phyloP scores from a whole-genome alignment of 495 filamentous ascomycete genomes.

The Annulohypoxylon stygium region DNA sequence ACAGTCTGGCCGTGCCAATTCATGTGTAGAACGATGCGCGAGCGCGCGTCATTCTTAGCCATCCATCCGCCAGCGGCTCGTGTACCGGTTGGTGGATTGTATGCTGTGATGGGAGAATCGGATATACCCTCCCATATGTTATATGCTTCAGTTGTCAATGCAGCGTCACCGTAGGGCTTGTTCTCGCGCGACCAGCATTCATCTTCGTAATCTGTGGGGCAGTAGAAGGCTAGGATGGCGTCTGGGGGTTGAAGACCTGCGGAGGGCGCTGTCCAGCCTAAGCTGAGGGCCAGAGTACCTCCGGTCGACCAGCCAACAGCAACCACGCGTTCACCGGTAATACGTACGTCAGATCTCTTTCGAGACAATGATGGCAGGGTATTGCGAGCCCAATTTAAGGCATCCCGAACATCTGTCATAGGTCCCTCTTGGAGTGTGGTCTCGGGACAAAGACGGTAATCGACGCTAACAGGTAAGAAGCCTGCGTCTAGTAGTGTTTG shows the following conservation, averaged over 20 bases:
- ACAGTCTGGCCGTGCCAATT: slow-evolving; percentile 61
- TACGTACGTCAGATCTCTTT: slow-evolving; percentile 43
- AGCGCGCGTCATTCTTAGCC: slow-evolving; percentile 48
- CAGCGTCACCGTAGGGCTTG: slow-evolving; percentile 27
- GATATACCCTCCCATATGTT: slow-evolving; percentile 37
- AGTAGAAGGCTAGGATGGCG: slow-evolving; percentile 68
- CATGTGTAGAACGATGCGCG: slow-evolving; percentile 58
- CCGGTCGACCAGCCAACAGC: slow-evolving; percentile 71
- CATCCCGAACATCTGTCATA: slow-evolving; percentile 64
- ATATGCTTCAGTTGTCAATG: slow-evolving; percentile 19
- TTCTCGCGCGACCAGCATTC: slow-evolving; percentile 31
- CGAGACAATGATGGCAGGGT: slow-evolving; percentile 55
- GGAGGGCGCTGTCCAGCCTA: slow-evolving; percentile 55
- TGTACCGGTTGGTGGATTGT: slow-evolving; percentile 20
- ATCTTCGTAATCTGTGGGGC: slow-evolving; percentile 61
- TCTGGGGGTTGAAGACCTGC: slow-evolving; percentile 57
- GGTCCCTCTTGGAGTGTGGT: slow-evolving; percentile 61
- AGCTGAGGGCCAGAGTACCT: slow-evolving; percentile 65
- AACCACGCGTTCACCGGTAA: slow-evolving; percentile 58
- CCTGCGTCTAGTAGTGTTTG: slow-evolving; percentile 54
- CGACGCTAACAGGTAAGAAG: slow-evolving; percentile 66
- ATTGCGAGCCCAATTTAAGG: slow-evolving; percentile 59
- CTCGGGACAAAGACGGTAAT: slow-evolving; percentile 71
- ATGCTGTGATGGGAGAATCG: slow-evolving; percentile 24
- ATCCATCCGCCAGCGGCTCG: slow-evolving; percentile 27